Evolutionary conservation across 1,284 basidiomycete genomes (phyloP).

Genomic region (Cutaneotrichosporon curvatum): DNA sequence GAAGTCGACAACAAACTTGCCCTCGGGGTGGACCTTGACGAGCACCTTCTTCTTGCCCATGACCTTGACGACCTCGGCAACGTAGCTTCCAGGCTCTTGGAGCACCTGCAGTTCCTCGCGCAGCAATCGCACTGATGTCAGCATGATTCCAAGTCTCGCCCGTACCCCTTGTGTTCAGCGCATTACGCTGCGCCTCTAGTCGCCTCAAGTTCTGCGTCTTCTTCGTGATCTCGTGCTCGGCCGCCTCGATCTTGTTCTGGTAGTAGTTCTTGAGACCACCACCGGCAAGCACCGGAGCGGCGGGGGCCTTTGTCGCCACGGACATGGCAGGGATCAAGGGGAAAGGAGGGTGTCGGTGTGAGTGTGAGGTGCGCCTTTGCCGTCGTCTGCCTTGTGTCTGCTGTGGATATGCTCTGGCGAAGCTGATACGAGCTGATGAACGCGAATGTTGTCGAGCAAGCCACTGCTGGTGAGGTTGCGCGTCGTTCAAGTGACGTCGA

Average conservation of each 20-base stretch:
- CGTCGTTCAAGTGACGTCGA: no score
- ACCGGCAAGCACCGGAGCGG: conserved; percentile 9
- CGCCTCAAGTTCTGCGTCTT: conserved; percentile 94
- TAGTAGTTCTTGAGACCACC: conserved; percentile 61
- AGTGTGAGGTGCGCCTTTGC: no score
- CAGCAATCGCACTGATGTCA: conserved; percentile 61
- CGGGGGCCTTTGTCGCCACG: conserved; percentile 12
- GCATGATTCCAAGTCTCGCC: conserved; percentile 34
- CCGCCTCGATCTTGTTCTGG: conserved; percentile 88
- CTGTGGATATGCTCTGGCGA: no score
- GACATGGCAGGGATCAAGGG: no score
- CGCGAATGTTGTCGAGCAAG: conserved; percentile 1
- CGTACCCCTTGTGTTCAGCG: conserved; percentile 85
- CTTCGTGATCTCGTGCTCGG: conserved; percentile 86
- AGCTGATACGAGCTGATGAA: no score
- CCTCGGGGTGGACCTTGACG: conserved; percentile 97
- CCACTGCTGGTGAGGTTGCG: background rate
- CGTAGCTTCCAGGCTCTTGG: conserved; percentile 95
- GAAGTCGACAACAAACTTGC: conserved; percentile 97
- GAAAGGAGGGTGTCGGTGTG: no score
- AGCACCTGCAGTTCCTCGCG: conserved; percentile 90
- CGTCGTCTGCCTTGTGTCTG: no score
- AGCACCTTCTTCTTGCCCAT: conserved; percentile 99
- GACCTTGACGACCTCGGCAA: conserved; percentile 95
- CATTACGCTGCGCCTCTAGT: conserved; percentile 93